Base-by-base conservation (phyloP, 2,329 filamentous ascomycete species). In the Alternaria triticimaculans region DNA sequence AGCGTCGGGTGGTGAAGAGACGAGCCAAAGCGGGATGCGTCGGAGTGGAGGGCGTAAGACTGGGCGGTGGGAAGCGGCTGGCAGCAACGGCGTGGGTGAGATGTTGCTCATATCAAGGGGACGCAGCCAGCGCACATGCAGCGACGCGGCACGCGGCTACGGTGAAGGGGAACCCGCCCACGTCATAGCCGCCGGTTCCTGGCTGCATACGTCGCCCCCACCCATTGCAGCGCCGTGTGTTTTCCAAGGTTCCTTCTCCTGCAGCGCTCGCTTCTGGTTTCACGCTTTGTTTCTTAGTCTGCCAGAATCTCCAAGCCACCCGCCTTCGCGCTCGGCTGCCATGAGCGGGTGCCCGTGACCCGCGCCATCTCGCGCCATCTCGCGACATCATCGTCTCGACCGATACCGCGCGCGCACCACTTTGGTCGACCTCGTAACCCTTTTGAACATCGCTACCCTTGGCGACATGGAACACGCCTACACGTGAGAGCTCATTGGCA, bases 161-260 rank as follows among this genome's bases (percentile, higher is more conserved):
- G 56, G 56, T 58, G 56, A 58, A 18, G 20, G 45, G 48, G 45
- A 49, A 45, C 45, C 33, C 33, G 57, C 55, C 54, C 63, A 65
- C 65, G 65, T 67, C 65, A 67, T 67, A 64, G 48, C 57, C 37
- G 44, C 26, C 20, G 28, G 55, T 50, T 28, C 41, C 55, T 62
- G 59, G 33, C 53, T 48, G 60, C 41, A 46, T 51, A 53, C 54
- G 58, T 20, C 41, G 37, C 45, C 26, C 56, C 46, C 56, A 53
- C 55, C 44, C 37, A 30, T 23, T 37, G 23, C 33, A 43, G 23
- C 54, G 54, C 54, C 43, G 18, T 48, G 54, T 4, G 11, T 48
- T 48, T 48, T 30, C 33, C 33, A 37, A 37, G 33, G 33, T 37
- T 37, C 44, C 8, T 37, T 15, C 28, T 56, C 26, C 18, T 33